A percentile compares a stretch with the other conserved stretches of the same genome.
Evolutionary conservation across 306 rosid genomes (phyloP).

Genomic region (Prunus kanzakura): DNA sequence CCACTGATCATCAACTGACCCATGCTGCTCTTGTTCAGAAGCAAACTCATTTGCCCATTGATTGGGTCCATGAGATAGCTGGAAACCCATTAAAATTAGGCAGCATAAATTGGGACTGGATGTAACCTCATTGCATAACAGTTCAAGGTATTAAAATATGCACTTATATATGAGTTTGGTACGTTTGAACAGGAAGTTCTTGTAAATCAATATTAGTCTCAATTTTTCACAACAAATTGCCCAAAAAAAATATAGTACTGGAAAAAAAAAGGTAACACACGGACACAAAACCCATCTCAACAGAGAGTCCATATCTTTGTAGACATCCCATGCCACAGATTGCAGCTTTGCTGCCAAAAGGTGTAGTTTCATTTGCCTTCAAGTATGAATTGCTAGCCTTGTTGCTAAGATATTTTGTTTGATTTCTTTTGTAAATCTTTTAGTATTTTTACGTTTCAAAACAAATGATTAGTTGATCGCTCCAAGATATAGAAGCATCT

Average conservation of each 20-base stretch:
- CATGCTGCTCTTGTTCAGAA: conserved; percentile 37
- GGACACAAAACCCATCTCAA: neutral
- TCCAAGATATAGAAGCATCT: neutral
- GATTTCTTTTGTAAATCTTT: neutral
- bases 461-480: neutral
- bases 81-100: conserved; percentile 37
- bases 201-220: neutral
- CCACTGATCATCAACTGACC: conserved; percentile 76
- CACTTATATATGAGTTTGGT: neutral
- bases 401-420: neutral
- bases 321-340: neutral
- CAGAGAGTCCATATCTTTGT: neutral
- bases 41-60: conserved; percentile 89
- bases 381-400: neutral
- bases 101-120: neutral
- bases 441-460: neutral
- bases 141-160: neutral
- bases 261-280: neutral
- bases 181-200: neutral
- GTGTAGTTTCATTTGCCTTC: neutral
- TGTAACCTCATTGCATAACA: neutral
- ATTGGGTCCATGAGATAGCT: conserved; percentile 61
- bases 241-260: neutral
- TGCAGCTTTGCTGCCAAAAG: neutral
- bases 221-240: neutral